Evolutionary conservation across 805 yeast genomes (phyloP).

Genomic region (Saccharomycopsis sp.): DNA sequence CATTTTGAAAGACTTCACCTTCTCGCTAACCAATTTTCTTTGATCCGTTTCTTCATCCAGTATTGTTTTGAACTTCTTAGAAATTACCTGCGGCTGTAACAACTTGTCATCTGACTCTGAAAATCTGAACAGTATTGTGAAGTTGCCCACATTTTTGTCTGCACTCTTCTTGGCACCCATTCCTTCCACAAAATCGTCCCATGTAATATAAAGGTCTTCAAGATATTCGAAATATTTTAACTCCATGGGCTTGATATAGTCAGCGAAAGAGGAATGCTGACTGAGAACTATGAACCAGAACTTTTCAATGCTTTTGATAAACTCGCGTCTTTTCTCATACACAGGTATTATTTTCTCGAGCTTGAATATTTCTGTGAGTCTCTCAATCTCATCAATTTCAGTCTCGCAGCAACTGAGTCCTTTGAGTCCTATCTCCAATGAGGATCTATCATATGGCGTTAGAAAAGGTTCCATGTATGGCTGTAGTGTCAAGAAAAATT

Average conservation of each 20-base stretch:
- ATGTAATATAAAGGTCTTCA: constrained; percentile 54
- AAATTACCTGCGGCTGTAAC: constrained; percentile 50
- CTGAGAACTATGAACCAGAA: constrained; percentile 88
- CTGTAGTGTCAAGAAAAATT: background rate
- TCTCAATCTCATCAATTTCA: constrained; percentile 10
- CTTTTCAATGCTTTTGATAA: constrained; percentile 51
- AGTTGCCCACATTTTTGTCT: constrained; percentile 41
- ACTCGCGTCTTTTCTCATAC: constrained; percentile 48
- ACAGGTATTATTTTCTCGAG: constrained; percentile 48
- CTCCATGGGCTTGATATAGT: constrained; percentile 70
- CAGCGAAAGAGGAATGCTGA: constrained; percentile 79
- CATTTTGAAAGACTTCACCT: constrained; percentile 54
- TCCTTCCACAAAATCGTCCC: constrained; percentile 33
- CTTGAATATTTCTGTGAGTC: constrained; percentile 37
- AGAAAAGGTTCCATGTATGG: background rate
- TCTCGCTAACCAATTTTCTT: constrained; percentile 44
- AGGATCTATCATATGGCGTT: background rate
- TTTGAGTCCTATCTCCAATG: background rate
- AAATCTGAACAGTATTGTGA: constrained; percentile 56
- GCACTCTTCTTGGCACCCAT: constrained; percentile 26
- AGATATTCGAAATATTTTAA: constrained; percentile 66
- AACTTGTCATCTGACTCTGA: constrained; percentile 33
- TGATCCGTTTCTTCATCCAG: constrained; percentile 24
- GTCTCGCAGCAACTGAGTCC: constrained; percentile 10
- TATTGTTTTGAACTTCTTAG: constrained; percentile 49